phyloP scores from a whole-genome alignment of 1,284 basidiomycete species.

The Lentinula novae-zelandiae region DNA sequence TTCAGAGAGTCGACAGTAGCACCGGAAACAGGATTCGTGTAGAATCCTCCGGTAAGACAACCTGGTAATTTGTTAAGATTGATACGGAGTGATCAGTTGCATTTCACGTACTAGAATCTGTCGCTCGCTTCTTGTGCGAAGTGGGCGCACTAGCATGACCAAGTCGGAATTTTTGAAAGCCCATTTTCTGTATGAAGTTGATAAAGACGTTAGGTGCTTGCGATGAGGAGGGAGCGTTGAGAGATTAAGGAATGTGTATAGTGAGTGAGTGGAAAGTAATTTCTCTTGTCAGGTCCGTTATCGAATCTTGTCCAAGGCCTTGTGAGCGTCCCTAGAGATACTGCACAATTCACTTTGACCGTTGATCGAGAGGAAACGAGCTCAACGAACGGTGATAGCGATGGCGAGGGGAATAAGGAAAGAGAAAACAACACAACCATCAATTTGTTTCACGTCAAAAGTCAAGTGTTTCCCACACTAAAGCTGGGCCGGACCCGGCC shows the following conservation, averaged over 20 bases:
- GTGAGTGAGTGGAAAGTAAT: not conserved
- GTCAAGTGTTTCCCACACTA: not conserved
- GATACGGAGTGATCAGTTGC: not conserved
- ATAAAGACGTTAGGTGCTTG: not conserved
- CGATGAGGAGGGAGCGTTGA: not conserved
- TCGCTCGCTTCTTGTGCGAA: not conserved
- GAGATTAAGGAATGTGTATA: constrained; percentile 2
- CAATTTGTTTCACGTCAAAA: not conserved
- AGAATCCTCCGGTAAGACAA: constrained; percentile 33
- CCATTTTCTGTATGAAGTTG: constrained; percentile 19
- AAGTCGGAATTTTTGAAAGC: constrained; percentile 24
- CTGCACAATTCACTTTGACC: not conserved
- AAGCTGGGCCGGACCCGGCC: too few species aligned
- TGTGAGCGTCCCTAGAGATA: not conserved
- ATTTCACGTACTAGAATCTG: not conserved
- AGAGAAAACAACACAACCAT: constrained; percentile 3
- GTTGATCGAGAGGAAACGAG: not conserved
- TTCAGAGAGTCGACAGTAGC: constrained; percentile 36
- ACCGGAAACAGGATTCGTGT: constrained; percentile 49
- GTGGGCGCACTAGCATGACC: constrained; percentile 22
- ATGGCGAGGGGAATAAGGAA: not conserved
- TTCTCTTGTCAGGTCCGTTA: not conserved
- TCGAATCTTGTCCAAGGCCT: not conserved
- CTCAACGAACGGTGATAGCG: constrained; percentile 1
- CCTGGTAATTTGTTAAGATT: not conserved